Evolutionary conservation across 768 basidiomycete species (phyloP).

Genomic region (Ramaria rubella): DNA sequence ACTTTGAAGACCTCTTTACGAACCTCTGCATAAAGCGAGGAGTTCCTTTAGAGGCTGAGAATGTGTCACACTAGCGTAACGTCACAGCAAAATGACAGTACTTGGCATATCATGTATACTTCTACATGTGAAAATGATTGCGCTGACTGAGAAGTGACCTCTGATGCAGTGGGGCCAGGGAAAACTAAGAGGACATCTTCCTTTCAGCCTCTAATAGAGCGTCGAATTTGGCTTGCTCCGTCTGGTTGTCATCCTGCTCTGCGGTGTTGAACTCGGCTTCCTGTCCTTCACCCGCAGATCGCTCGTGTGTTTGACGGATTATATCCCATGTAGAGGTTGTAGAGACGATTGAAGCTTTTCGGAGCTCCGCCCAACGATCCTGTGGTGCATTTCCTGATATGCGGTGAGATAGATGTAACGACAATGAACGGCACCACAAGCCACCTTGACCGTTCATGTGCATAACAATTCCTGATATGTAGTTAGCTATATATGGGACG

Average conservation of each 20-base stretch:
- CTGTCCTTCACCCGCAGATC: background rate
- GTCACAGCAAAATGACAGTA: background rate
- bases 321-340: constrained; percentile 3
- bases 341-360: background rate
- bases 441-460: no score
- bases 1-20: background rate
- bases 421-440: background rate
- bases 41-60: background rate
- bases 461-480: no score
- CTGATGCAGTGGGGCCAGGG: background rate
- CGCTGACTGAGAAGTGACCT: background rate
- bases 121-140: background rate
- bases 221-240: constrained; percentile 9
- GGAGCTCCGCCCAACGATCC: constrained; percentile 8
- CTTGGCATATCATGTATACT: background rate
- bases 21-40: background rate
- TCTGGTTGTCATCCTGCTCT: background rate
- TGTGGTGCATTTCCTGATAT: background rate
- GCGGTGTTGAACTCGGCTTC: background rate
- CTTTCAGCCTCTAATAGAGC: constrained; percentile 6
- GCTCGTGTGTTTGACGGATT: constrained; percentile 4
- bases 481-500: no score
- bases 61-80: background rate
- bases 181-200: constrained; percentile 3
- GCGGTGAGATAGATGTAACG: background rate